phyloP scores from a whole-genome alignment of 2,329 filamentous ascomycete genomes.

The Allantophomopsis lycopodina region DNA sequence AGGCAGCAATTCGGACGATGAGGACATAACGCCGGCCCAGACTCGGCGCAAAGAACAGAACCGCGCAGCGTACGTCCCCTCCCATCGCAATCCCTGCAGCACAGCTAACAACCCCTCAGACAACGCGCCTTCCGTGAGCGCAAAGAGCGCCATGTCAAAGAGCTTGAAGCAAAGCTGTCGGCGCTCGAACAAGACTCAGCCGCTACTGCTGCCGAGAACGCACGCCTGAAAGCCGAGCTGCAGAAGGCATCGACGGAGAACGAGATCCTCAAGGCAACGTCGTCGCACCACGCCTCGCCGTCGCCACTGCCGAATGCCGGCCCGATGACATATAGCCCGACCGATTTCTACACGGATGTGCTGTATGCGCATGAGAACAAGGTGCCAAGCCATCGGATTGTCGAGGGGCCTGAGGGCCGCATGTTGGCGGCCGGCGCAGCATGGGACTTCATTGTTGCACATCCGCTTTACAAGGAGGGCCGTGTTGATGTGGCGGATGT shows the following conservation, averaged over 20 bases:
- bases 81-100: not conserved
- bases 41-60: conserved; percentile 58
- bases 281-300: conserved; percentile 29
- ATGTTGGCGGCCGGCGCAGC: conserved; percentile 65
- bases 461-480: conserved; percentile 63
- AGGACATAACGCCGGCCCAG: conserved; percentile 40
- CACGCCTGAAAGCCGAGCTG: conserved; percentile 70
- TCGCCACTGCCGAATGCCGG: conserved; percentile 36
- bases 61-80: conserved; percentile 48
- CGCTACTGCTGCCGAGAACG: conserved; percentile 67
- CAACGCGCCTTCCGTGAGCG: conserved; percentile 94
- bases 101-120: conserved; percentile 28
- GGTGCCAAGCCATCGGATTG: conserved; percentile 54
- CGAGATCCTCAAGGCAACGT: conserved; percentile 77
- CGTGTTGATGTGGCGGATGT: conserved; percentile 72
- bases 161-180: conserved; percentile 77
- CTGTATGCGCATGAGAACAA: conserved; percentile 48
- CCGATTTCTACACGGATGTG: conserved; percentile 55
- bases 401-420: conserved; percentile 44
- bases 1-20: conserved; percentile 24
- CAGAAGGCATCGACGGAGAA: conserved; percentile 82
- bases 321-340: conserved; percentile 58
- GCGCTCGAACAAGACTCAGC: conserved; percentile 62
- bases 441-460: conserved; percentile 80
- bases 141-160: conserved; percentile 88